Base-by-base conservation (phyloP, 2,329 filamentous ascomycete genomes). In the Lasiodiplodia hormozganensis region DNA sequence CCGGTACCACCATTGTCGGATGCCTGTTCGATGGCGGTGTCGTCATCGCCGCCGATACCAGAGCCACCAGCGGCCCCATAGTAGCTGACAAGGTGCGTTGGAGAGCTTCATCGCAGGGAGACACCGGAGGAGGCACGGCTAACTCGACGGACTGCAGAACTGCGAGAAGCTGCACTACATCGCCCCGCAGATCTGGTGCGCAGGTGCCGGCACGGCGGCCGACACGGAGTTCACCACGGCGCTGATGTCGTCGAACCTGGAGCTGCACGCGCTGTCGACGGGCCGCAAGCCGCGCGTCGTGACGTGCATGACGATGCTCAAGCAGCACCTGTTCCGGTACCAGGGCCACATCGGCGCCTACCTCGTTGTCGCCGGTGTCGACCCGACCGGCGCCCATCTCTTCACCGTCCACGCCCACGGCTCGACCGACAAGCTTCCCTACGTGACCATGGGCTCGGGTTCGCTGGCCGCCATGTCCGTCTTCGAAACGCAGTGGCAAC, bases 101-200 rank as follows among this genome's bases (percentile, higher is more conserved):
- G 10, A 62, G 7, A 31, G 57, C 56, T 57, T n/a, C 36, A n/a
- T 47, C 5, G 43, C 7, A 47, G 11, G 43, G 23, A 43, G 57
- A 38, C n/a, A 21, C 23, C 18, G 14, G 18, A 65, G 80, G 25
- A 1, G 25, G 25, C 25, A 25, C 4, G 18, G 31, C 71, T 75
- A 69, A 75, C 68, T 62, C 57, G 25, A n/a, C 12, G 6, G 12
- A 28, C 7, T 23, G 68, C 75, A 89, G 93, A 99, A 99, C 88
- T 98, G 96, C 86, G 95, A 99, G 85, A 99, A 99, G 86, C 90
- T 99, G 72, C 96, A 99, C 85, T 99, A 96, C 87, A 99, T 99
- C 81, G 88, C 96, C 53, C 95, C 96, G 70, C 94, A 97, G 82
- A 99, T 99, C 83, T 99, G 96, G 96, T 99, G 96, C 83, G 96